These are phyloP conservation scores for Hansenula sp. DNA, from an alignment of 1,139 yeast genomes.

Conservation along the genomic window DNA sequence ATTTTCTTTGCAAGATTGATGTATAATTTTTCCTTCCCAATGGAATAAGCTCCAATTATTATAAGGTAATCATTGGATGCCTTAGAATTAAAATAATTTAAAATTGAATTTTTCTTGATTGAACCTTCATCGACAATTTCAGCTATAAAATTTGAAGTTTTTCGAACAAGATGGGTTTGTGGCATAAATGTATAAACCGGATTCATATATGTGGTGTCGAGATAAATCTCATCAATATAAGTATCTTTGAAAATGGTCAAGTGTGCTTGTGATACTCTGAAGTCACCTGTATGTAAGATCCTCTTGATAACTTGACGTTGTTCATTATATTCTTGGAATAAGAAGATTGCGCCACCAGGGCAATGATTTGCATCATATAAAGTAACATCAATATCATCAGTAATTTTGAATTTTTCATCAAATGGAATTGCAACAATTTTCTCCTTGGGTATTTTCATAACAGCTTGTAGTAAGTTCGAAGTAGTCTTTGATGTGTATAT, in stretches of 20 bases:
- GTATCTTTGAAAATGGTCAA: conserved; percentile 28
- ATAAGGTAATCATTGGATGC: conserved; percentile 41
- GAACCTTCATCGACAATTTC: conserved; percentile 26
- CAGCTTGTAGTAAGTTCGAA: conserved; percentile 46
- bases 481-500: conserved; percentile 76
- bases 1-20: conserved; percentile 59
- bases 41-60: conserved; percentile 84
- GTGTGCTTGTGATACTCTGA: conserved; percentile 59
- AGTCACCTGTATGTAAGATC: conserved; percentile 88
- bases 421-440: conserved; percentile 45
- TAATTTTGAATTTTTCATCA: conserved; percentile 32
- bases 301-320: conserved; percentile 21
- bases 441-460: conserved; percentile 54
- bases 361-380: conserved; percentile 89
- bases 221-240: conserved; percentile 55
- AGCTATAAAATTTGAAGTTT: conserved; percentile 51
- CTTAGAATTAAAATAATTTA: conserved; percentile 31
- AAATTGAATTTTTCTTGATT: conserved; percentile 30
- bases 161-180: conserved; percentile 62
- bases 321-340: conserved; percentile 52
- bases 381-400: conserved; percentile 54
- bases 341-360: conserved; percentile 86
- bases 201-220: conserved; percentile 86
- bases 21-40: conserved; percentile 88
- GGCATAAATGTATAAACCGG: conserved; percentile 75